These are phyloP conservation scores for Cladochytrium replicatum DNA, from an alignment of 192 early-diverging fungal genomes.

Conservation along the genomic window DNA sequence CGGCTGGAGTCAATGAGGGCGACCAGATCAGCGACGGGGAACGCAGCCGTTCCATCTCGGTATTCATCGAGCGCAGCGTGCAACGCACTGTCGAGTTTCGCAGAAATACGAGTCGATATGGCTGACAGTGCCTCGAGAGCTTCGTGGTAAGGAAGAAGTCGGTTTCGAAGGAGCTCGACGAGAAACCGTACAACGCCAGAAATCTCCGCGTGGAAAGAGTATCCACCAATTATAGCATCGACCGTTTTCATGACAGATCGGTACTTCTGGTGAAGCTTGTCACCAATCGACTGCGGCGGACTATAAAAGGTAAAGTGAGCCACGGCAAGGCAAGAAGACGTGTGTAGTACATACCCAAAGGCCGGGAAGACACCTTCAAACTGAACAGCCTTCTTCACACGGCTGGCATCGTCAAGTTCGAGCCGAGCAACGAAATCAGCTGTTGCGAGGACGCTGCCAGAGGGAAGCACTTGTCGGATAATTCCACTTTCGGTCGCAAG, in stretches of 20 bases:
- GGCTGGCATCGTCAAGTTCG: constrained; percentile 86
- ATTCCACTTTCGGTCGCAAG: constrained; percentile 82
- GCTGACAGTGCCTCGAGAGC: constrained; percentile 68
- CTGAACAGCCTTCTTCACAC: constrained; percentile 78
- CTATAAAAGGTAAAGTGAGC: constrained; percentile 21
- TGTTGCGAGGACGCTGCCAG: constrained; percentile 68
- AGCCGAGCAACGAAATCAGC: constrained; percentile 93
- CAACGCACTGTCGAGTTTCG: constrained; percentile 47
- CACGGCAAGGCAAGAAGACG: background rate
- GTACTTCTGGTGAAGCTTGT: constrained; percentile 82
- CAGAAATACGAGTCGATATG: constrained; percentile 77
- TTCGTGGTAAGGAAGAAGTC: constrained; percentile 81
- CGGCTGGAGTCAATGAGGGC: constrained; percentile 42
- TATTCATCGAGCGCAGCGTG: constrained; percentile 36
- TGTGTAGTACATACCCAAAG: constrained; percentile 14
- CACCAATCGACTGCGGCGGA: constrained; percentile 71
- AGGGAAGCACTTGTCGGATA: constrained; percentile 80
- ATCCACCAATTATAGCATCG: constrained; percentile 76
- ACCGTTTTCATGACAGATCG: constrained; percentile 48
- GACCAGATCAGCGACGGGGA: constrained; percentile 64
- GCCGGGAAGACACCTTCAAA: constrained; percentile 45
- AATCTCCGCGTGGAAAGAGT: constrained; percentile 68
- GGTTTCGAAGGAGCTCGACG: constrained; percentile 58
- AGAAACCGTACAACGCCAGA: constrained; percentile 62
- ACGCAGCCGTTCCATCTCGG: constrained; percentile 33